Percentiles rank a stretch among this genome's conserved stretches.
These are phyloP conservation scores for Cyberlindnera galapagoensis DNA, from an alignment of 805 yeast species.

Conservation along the genomic window DNA sequence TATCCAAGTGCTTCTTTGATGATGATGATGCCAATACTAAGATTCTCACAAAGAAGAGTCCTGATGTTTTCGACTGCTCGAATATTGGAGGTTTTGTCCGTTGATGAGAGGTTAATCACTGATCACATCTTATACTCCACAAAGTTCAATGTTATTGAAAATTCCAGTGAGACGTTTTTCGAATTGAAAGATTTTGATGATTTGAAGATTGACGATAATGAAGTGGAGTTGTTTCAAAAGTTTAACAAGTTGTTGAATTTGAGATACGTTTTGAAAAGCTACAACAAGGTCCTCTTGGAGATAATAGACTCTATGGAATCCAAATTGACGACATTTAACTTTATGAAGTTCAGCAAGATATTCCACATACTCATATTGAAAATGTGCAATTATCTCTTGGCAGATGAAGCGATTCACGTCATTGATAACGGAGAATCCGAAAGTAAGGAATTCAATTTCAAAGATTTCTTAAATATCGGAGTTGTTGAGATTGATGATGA, in stretches of 20 bases:
- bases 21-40: slow-evolving; percentile 12
- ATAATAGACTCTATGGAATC: slow-evolving; percentile 9
- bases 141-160: no score
- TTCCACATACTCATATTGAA: slow-evolving; percentile 11
- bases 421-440: slow-evolving; percentile 2
- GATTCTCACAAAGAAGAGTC: slow-evolving; percentile 15
- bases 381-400: slow-evolving; percentile 10
- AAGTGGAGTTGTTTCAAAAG: slow-evolving; percentile 2
- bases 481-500: slow-evolving; percentile 10
- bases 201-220: slow-evolving; percentile 9
- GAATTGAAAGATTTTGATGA: slow-evolving; percentile 8
- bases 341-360: slow-evolving; percentile 13
- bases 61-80: slow-evolving; percentile 8
- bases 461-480: slow-evolving; percentile 7
- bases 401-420: slow-evolving; percentile 4
- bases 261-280: slow-evolving; percentile 8
- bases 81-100: slow-evolving; percentile 6
- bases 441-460: slow-evolving; percentile 8
- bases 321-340: slow-evolving; percentile 8
- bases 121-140: slow-evolving; percentile 11
- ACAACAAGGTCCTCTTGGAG: slow-evolving; percentile 7
- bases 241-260: slow-evolving; percentile 8
- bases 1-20: slow-evolving; percentile 8
- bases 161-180: slow-evolving; percentile 4
- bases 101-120: slow-evolving; percentile 11